Base-by-base conservation (phyloP, 805 yeast genomes). In the Wickerhamomyces strasburgensis region DNA sequence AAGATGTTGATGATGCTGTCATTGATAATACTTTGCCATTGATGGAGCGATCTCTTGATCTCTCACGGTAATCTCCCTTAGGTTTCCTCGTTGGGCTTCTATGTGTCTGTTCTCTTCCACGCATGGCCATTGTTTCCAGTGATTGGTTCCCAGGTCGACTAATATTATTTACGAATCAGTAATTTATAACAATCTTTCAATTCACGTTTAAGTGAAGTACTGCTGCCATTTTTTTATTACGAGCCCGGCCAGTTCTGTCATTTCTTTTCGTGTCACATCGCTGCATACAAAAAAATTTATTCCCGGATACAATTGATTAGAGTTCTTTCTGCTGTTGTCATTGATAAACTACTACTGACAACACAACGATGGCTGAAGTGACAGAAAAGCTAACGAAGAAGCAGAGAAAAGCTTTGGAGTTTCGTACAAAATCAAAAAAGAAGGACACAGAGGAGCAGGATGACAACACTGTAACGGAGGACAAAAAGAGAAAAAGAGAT, bases 331-430 rank as follows among this genome's bases (percentile, higher is more conserved):
- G 7, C 25, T n/a, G n/a, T n/a, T n/a, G n/a, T n/a, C n/a, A n/a
- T n/a, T n/a, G n/a, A n/a, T n/a, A n/a, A n/a, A n/a, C n/a, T n/a
- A n/a, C n/a, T n/a, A n/a, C n/a, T n/a, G n/a, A 3, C 15, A 9
- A 18, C 3, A 5, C 27, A 7, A 25, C 24, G 13, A 44, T 41
- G 48, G 31, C 40, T 29, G 54, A 48, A 29, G 19, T 31, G 1
- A 35, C 42, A 36, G 55, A 54, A 58, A 78, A 76, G 54, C 62
- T 79, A 19, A 74, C 81, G n/a, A 80, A 79, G 64, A 80, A 78
- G 51, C 78, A 80, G 56, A 65, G 65, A 38, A 80, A 80, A 53
- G 82, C 84, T 9, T 67, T 77, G 29, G 75, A 73, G 51, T 80
- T 78, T 58, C 65, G 74, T 36, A 58, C 59, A 41, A 64, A 61